Evolutionary conservation across 176 grass and related monocot species (phyloP), one percentile per base, ranked within the genome.

Genomic region (Carex myosuroides): DNA sequence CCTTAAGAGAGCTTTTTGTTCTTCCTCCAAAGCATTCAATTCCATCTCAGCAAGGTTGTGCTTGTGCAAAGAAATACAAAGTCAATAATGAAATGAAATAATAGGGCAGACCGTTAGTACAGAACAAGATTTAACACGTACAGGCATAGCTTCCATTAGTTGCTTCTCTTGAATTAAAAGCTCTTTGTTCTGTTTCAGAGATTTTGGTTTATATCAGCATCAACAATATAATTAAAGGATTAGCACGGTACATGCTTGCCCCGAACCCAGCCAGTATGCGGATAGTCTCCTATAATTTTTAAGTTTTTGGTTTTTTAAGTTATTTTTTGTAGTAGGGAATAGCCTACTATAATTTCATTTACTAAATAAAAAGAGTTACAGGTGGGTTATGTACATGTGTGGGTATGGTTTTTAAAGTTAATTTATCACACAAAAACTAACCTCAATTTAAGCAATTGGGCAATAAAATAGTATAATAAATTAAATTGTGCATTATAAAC

Each of bases 21-120:
- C 95, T 52, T 88, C 86, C 78, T 87, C 87, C 87, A 98, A 76
- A 56, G 89, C 87, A 59, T 87, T 90, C 21, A 80, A 80, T 87
- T 89, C 95, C 92, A 93, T 91, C 74, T 88, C 81, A 82, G 70
- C 75, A 60, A 98, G 59, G 13, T 84, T 68, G 83, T 72, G 13
- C 70, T 92, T 98, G 70, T 60, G 63, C 35, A 66, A 82, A 67
- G 17, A 91, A 72, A 54, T 18, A 86, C 21, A 54, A 89, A 84
- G 24, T 24, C 75, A 30, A 88, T 48, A 13, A 39, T 72, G 14
- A 61, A 61, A 18, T 21, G 54, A 20, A n/a, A 87, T 14, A 76
- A 4, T 13, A n/a, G 50, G n/a, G 22, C 12, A 64, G 78, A 68
- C 55, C 33, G 48, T 4, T 55, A 50, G 72, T 76, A 29, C 12